Evolutionary conservation across 1,284 basidiomycete genomes (phyloP).

Genomic region (Heterobasidion irregulare): DNA sequence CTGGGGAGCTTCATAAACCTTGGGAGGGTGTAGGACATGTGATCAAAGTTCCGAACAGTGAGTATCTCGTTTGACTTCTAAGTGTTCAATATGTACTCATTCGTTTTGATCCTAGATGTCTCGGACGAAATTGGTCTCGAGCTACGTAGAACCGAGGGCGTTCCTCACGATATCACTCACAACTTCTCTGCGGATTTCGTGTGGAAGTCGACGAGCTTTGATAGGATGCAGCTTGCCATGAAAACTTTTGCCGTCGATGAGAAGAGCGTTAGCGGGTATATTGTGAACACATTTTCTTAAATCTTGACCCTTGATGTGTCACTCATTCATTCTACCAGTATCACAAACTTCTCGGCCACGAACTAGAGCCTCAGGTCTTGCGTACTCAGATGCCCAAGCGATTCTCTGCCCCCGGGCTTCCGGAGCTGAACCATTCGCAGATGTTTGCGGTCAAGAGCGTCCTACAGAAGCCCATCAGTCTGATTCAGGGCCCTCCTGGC

Average conservation of each 20-base stretch:
- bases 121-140: constrained; percentile 98
- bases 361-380: constrained; percentile 85
- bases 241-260: constrained; percentile 99
- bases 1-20: constrained; percentile 80
- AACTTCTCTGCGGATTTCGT: constrained; percentile 97
- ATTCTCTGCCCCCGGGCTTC: constrained; percentile 95
- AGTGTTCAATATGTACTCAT: background rate
- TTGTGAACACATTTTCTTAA: constrained; percentile 44
- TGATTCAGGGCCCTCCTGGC: constrained; percentile 98
- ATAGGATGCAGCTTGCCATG: constrained; percentile 99
- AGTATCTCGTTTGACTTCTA: constrained; percentile 15
- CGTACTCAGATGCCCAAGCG: constrained; percentile 93
- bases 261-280: constrained; percentile 97
- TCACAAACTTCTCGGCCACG: constrained; percentile 96
- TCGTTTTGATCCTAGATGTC: constrained; percentile 53
- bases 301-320: constrained; percentile 5
- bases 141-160: constrained; percentile 85
- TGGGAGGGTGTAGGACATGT: constrained; percentile 99
- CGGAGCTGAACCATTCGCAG: constrained; percentile 98
- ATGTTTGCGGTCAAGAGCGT: constrained; percentile 99
- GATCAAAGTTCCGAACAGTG: constrained; percentile 99
- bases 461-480: constrained; percentile 93
- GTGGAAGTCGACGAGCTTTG: constrained; percentile 99
- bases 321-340: constrained; percentile 47
- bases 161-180: constrained; percentile 90